Conservation (phyloP, 495 filamentous ascomycete genomes). For the Penicillium mononematosum region DNA sequence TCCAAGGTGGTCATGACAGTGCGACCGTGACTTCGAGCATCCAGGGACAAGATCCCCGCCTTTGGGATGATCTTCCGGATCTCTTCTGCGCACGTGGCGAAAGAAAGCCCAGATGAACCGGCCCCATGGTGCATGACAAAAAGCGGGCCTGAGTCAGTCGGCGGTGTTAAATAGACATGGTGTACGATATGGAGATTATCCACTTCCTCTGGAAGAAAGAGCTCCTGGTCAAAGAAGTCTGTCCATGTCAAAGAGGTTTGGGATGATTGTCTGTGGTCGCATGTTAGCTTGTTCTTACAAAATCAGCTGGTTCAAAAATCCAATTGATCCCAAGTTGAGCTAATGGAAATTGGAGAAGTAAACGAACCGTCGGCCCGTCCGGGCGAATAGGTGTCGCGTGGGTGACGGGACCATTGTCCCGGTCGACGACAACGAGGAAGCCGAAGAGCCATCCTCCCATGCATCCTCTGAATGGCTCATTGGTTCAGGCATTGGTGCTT, state of each 20-base stretch:
- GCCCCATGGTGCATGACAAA: constrained; percentile 91
- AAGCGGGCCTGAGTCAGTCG: constrained; percentile 61
- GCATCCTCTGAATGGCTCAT: constrained; percentile 24
- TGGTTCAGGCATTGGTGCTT: constrained; percentile 48
- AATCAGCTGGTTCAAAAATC: neutral
- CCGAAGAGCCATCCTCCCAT: constrained; percentile 61
- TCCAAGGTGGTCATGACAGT: constrained; percentile 47
- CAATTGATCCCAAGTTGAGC: neutral
- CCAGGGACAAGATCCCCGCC: constrained; percentile 79
- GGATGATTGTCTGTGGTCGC: constrained; percentile 26
- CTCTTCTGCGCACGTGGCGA: constrained; percentile 74
- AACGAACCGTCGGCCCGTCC: constrained; percentile 58
- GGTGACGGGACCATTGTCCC: constrained; percentile 83
- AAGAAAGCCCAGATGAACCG: constrained; percentile 84
- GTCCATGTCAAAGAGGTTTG: constrained; percentile 68
- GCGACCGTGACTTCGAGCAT: constrained; percentile 84
- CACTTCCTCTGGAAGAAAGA: constrained; percentile 59
- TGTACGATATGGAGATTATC: constrained; percentile 55
- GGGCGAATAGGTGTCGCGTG: constrained; percentile 68
- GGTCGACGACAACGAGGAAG: constrained; percentile 77
- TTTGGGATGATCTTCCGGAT: constrained; percentile 74
- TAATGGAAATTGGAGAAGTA: constrained; percentile 6
- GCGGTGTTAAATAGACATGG: constrained; percentile 80
- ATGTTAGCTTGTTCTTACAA: constrained; percentile 7
- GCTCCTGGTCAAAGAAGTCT: constrained; percentile 82